These are phyloP conservation scores for Thelonectria discophora DNA, from an alignment of 2,329 filamentous ascomycete species.

Conservation along the genomic window DNA sequence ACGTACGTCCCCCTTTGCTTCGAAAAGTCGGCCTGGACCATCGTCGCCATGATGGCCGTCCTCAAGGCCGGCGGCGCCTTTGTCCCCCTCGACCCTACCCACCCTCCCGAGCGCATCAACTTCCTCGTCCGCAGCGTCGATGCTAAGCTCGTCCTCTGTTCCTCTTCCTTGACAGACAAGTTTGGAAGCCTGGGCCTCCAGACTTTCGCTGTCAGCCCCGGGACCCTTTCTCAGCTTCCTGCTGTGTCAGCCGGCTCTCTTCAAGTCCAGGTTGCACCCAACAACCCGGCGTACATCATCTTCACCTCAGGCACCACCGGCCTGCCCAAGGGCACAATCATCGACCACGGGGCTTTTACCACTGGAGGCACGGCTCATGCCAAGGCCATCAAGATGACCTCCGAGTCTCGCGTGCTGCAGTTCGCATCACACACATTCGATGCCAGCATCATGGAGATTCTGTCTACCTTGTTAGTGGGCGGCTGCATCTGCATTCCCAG, in stretches of 20 bases:
- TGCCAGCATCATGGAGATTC: conserved; percentile 23
- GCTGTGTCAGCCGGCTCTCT: neutral
- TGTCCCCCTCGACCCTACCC: neutral
- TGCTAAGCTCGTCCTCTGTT: neutral
- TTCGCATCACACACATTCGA: conserved; percentile 38
- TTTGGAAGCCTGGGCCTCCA: neutral
- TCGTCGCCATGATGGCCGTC: neutral
- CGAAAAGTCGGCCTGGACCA: conserved; percentile 8
- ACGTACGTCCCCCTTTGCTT: conserved; percentile 35
- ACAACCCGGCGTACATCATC: neutral
- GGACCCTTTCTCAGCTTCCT: neutral
- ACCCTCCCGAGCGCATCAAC: neutral
- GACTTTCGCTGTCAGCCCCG: neutral
- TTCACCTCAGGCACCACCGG: conserved; percentile 16
- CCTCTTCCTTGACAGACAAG: neutral
- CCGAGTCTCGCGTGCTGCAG: conserved; percentile 27
- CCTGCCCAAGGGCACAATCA: conserved; percentile 14
- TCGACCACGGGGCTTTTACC: conserved; percentile 24
- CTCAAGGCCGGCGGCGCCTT: conserved; percentile 6
- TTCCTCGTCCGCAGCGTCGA: neutral
- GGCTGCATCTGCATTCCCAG: conserved; percentile 62
- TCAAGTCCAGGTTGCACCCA: neutral
- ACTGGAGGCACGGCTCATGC: conserved; percentile 13
- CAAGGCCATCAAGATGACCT: neutral
- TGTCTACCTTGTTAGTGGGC: conserved; percentile 41